Conservation (phyloP, 768 basidiomycete genomes). For the Phylloporus sp. region DNA sequence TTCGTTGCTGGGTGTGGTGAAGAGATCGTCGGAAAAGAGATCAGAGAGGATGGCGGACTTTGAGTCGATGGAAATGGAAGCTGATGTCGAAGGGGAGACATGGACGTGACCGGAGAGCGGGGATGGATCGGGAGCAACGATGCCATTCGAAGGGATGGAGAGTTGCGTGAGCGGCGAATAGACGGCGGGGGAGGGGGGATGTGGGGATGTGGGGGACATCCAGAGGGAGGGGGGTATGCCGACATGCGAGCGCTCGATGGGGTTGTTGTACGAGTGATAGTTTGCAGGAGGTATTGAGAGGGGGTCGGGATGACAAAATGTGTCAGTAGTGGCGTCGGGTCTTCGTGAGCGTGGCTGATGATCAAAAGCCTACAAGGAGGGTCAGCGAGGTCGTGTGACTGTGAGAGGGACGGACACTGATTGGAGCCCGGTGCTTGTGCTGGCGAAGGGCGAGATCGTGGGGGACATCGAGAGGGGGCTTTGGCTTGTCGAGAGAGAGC, state of each 20-base stretch:
- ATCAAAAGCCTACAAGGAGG: conserved; percentile 16
- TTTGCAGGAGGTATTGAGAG: conserved; percentile 17
- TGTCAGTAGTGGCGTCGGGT: conserved; percentile 9
- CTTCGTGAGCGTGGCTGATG: conserved; percentile 9
- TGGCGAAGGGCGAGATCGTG: conserved; percentile 10
- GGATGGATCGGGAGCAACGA: conserved; percentile 28
- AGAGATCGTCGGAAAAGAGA: conserved; percentile 67
- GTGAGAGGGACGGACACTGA: conserved; percentile 1
- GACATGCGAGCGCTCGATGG: conserved; percentile 47
- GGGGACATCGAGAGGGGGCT: conserved; percentile 17
- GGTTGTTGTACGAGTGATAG: conserved; percentile 25
- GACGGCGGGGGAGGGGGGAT: conserved; percentile 40
- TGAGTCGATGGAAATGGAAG: conserved; percentile 44
- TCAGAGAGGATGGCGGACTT: conserved; percentile 64
- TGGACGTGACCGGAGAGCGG: conserved; percentile 33
- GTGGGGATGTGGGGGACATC: conserved; percentile 69
- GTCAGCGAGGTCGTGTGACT: conserved; percentile 2
- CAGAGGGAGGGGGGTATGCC: conserved; percentile 73
- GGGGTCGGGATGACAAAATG: conserved; percentile 15
- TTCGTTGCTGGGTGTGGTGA: conserved; percentile 30
- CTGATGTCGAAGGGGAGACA: conserved; percentile 39
- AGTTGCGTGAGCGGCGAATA: conserved; percentile 38
- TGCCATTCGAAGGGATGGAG: conserved; percentile 32
- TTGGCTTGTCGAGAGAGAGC: conserved; percentile 23
- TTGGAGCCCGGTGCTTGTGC: conserved; percentile 11